A percentile compares a stretch with the other conserved stretches of the same genome.
These are phyloP conservation scores for Canavalia gladiata DNA, from an alignment of 306 rosid genomes.

Conservation along the genomic window DNA sequence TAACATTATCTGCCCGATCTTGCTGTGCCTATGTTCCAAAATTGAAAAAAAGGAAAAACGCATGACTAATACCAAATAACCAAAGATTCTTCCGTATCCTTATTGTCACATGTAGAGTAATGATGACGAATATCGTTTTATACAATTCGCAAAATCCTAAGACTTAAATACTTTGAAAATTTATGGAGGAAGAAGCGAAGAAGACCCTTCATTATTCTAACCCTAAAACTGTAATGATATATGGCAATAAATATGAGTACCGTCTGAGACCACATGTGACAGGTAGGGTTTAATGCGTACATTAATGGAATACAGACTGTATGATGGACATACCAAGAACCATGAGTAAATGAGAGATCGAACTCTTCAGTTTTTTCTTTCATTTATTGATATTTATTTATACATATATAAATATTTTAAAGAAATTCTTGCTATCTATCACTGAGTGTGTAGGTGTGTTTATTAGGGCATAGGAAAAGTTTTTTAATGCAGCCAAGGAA, in stretches of 20 bases:
- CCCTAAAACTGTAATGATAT: constrained; percentile 53
- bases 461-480: constrained; percentile 48
- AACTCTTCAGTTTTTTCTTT: background rate
- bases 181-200: constrained; percentile 12
- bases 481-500: constrained; percentile 47
- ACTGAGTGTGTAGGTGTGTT: constrained; percentile 38
- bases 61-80: background rate
- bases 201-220: constrained; percentile 25
- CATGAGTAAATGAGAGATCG: constrained; percentile 9
- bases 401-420: background rate
- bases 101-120: background rate
- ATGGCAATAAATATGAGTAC: constrained; percentile 62
- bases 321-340: constrained; percentile 47
- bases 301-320: constrained; percentile 81
- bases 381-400: background rate
- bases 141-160: background rate
- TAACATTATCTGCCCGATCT: constrained; percentile 82
- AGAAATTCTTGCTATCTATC: background rate
- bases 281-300: constrained; percentile 77
- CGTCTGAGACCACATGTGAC: constrained; percentile 69
- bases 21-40: constrained; percentile 79
- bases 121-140: background rate
- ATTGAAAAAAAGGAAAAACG: background rate
- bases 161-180: background rate
- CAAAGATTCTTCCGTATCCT: background rate